Conservation (phyloP, 2,329 filamentous ascomycete genomes). For the Xylaria sp. region DNA sequence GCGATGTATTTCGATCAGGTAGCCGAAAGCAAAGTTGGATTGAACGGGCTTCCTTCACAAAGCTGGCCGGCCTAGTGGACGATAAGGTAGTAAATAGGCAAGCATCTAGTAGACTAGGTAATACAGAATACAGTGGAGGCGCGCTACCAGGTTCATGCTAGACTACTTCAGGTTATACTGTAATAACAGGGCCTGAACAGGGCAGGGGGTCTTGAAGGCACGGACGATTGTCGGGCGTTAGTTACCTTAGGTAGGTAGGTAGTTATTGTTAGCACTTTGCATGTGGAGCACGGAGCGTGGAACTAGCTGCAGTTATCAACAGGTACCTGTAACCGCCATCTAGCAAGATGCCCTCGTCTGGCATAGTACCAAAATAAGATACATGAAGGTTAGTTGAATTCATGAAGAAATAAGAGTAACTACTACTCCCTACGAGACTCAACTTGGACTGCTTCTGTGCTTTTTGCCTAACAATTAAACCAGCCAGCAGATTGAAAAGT, state of each 20-base stretch:
- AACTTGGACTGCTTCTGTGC: too few species aligned
- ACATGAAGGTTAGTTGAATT: too few species aligned
- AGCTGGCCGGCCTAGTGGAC: neutral
- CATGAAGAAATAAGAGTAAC: too few species aligned
- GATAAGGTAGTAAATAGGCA: conserved; percentile 11
- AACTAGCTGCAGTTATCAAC: neutral
- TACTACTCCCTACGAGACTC: too few species aligned
- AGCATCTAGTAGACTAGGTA: neutral
- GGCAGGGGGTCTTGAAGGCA: neutral
- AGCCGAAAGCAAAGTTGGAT: conserved; percentile 9
- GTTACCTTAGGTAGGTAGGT: too few species aligned
- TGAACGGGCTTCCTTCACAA: conserved; percentile 18
- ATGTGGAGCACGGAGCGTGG: neutral
- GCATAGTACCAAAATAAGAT: too few species aligned
- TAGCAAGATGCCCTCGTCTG: too few species aligned
- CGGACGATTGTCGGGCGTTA: neutral
- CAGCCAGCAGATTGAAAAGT: neutral
- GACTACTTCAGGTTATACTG: neutral
- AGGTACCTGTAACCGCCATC: too few species aligned
- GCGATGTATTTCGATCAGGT: neutral
- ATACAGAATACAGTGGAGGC: too few species aligned
- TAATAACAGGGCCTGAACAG: neutral
- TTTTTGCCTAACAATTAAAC: neutral
- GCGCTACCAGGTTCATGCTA: neutral
- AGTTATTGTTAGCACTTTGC: neutral